A percentile compares a stretch with the other conserved stretches of the same genome.
These are phyloP conservation scores for Botrytis fabae DNA, from an alignment of 2,329 filamentous ascomycete species.

Conservation along the genomic window DNA sequence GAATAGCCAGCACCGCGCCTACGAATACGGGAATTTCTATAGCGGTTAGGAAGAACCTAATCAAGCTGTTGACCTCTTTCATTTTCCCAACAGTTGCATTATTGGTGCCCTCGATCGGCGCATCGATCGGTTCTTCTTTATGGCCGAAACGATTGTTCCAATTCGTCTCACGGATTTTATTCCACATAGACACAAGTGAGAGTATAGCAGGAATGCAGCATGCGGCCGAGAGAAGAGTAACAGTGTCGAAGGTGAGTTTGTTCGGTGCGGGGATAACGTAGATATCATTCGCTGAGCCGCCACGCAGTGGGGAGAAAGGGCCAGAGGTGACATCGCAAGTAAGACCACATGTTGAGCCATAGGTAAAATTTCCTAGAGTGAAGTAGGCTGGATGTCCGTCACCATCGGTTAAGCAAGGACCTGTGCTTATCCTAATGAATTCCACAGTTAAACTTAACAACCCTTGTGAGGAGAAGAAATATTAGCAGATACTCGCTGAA, in stretches of 20 bases:
- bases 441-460: constrained; percentile 63
- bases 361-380: constrained; percentile 46
- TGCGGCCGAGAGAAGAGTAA: constrained; percentile 60
- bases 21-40: constrained; percentile 61
- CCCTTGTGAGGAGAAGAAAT: constrained; percentile 43
- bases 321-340: constrained; percentile 48
- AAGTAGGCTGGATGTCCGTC: constrained; percentile 43
- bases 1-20: constrained; percentile 57
- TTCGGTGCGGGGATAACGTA: constrained; percentile 60
- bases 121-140: constrained; percentile 40
- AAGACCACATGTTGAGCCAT: constrained; percentile 49
- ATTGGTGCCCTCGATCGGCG: constrained; percentile 54
- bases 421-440: constrained; percentile 56
- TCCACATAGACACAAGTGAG: constrained; percentile 61
- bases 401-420: constrained; percentile 47
- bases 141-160: constrained; percentile 51
- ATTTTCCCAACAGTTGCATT: constrained; percentile 53
- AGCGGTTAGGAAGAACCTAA: constrained; percentile 54
- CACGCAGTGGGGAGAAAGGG: constrained; percentile 56
- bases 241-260: constrained; percentile 57
- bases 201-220: constrained; percentile 66
- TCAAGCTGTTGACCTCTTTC: constrained; percentile 55
- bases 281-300: constrained; percentile 58
- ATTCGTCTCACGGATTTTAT: constrained; percentile 63
- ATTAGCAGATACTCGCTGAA: background rate